Conservation (phyloP, 768 basidiomycete genomes). For the Trametes cubensis region DNA sequence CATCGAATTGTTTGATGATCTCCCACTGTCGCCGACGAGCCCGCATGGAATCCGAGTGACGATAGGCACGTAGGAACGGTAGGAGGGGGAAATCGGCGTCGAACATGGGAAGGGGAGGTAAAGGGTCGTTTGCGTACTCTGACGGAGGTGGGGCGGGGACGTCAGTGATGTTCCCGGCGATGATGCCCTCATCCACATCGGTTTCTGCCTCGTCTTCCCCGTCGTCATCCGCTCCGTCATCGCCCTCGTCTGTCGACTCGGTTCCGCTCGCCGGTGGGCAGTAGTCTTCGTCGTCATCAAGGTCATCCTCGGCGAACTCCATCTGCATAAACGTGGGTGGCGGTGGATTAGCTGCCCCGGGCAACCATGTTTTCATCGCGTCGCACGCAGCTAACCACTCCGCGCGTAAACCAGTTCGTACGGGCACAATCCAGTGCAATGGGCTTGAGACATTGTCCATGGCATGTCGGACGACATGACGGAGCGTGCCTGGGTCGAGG, state of each 20-base stretch:
- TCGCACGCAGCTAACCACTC: background rate
- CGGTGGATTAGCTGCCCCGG: background rate
- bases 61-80: background rate
- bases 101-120: background rate
- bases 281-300: background rate
- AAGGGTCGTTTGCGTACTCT: background rate
- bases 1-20: constrained; percentile 11
- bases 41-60: background rate
- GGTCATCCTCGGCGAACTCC: background rate
- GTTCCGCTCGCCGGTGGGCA: background rate
- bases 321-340: background rate
- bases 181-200: background rate
- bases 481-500: background rate
- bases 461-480: background rate
- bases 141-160: background rate
- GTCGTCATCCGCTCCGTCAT: background rate
- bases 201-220: background rate
- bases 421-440: constrained; percentile 9
- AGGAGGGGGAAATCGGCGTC: background rate
- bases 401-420: background rate
- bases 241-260: background rate
- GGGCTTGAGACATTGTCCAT: background rate
- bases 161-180: background rate
- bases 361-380: background rate
- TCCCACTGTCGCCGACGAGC: background rate